Evolutionary conservation across 1,284 basidiomycete species (phyloP), one percentile per base, ranked within the genome.

Genomic region (Flammula alnicola): DNA sequence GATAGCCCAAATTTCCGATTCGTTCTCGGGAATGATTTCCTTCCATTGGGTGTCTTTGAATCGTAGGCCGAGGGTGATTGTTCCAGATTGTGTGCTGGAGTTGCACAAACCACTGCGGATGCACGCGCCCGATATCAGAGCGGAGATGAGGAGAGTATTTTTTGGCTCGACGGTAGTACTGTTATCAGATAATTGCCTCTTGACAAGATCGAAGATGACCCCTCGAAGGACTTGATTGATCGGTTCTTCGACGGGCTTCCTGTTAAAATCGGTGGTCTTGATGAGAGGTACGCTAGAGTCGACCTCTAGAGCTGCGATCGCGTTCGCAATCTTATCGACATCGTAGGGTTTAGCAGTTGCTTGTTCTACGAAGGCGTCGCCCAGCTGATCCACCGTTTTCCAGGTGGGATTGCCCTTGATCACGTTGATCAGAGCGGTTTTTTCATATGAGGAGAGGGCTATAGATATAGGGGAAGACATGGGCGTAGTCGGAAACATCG

Each of bases 91-190:
- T 11, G 29, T 23, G 19, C 40, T 42, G 26, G 40, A 42, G n/a
- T 42, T 42, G 40, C 40, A 42, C 9, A 42, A 27, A 27, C 40
- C 40, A 31, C 8, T 42, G 27, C 40, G 40, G 9, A 42, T 26
- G n/a, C 40, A 42, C 7, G 40, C 40, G 11, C 40, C 40, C 0
- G 40, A 42, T 26, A 42, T 42, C 16, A 42, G 40, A 30, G 40
- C 40, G 19, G 40, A 30, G 29, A 31, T 19, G 20, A 42, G 40
- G 40, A 31, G 30, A 8, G 40, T 25, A 12, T 42, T 42, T 14
- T 25, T 42, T 25, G 40, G 40, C 17, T 42, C 40, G 29, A 42
- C 30, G 27, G 40, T 27, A 8, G 40, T 25, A 19, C 5, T 30
- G 10, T 42, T 27, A n/a, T 42, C 16, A 11, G 40, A 42, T 25